These are phyloP conservation scores for Monsonia emarginata DNA, from an alignment of 441 rosid genomes.

Conservation along the genomic window DNA sequence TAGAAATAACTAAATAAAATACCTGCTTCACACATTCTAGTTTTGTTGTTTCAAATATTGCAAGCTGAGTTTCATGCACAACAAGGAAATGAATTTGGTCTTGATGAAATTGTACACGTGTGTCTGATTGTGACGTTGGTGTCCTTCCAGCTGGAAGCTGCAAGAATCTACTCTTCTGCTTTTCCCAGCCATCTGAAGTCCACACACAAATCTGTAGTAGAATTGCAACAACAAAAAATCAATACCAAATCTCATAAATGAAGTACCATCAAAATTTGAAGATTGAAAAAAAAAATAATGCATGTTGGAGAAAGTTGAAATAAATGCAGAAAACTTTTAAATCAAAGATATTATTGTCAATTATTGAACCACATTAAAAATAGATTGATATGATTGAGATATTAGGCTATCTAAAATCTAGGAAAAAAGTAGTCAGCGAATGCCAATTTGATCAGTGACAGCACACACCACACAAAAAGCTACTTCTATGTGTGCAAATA, in stretches of 20 bases:
- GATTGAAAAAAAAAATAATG: no score
- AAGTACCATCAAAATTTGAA: no score
- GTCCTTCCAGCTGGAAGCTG: constrained; percentile 71
- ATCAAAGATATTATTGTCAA: no score
- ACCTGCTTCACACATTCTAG: constrained; percentile 90
- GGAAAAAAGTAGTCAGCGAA: no score
- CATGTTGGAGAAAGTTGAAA: no score
- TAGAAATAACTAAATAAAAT: not conserved
- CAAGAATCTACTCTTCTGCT: constrained; percentile 63
- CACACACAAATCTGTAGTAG: constrained; percentile 90
- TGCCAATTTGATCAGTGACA: not conserved
- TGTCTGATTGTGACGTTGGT: constrained; percentile 53
- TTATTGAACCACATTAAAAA: no score
- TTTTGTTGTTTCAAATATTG: constrained; percentile 79
- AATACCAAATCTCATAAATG: not conserved
- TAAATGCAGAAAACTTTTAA: no score
- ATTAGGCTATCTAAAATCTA: no score
- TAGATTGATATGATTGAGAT: no score
- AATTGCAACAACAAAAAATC: not conserved
- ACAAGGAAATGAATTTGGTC: constrained; percentile 87
- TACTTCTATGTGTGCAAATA: not conserved
- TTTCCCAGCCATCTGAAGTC: constrained; percentile 95
- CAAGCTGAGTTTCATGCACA: constrained; percentile 91
- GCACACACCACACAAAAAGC: not conserved
- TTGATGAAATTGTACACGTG: constrained; percentile 91